Conservation (phyloP, 148 eudicot species). For the Hydrangea macrophylla region DNA sequence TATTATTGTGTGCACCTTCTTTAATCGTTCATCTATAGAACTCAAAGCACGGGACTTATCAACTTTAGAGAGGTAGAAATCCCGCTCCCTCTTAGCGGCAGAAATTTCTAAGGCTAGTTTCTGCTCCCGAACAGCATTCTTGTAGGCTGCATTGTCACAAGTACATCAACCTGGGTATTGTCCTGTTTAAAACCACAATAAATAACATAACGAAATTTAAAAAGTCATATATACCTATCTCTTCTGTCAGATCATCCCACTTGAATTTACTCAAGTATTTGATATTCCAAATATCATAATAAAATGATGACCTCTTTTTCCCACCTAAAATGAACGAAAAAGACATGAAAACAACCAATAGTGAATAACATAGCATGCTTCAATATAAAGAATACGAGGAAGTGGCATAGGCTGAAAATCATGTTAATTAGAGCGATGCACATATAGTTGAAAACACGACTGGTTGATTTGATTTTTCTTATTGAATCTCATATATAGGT, state of each 20-base stretch:
- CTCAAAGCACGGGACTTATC: constrained; percentile 64
- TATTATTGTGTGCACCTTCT: constrained; percentile 72
- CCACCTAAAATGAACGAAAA: constrained; percentile 54
- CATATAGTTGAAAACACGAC: background rate
- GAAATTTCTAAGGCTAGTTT: constrained; percentile 73
- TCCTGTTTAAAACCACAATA: constrained; percentile 2
- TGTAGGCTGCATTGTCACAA: constrained; percentile 42
- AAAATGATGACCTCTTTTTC: constrained; percentile 73
- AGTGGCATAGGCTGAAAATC: background rate
- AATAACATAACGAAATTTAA: background rate
- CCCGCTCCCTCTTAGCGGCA: constrained; percentile 79
- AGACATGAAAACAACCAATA: background rate
- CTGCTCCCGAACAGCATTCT: constrained; percentile 71
- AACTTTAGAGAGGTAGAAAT: constrained; percentile 75
- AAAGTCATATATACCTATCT: constrained; percentile 52
- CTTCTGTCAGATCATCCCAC: constrained; percentile 92
- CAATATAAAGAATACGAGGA: background rate
- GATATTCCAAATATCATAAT: constrained; percentile 85
- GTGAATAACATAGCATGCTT: background rate
- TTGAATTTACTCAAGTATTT: constrained; percentile 95
- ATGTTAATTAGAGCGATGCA: background rate
- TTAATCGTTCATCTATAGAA: constrained; percentile 68
- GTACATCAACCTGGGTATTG: constrained; percentile 12
- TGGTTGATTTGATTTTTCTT: background rate
- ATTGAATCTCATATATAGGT: background rate